These are phyloP conservation scores for Lentinula boryana DNA, from an alignment of 768 basidiomycete genomes.

Conservation along the genomic window DNA sequence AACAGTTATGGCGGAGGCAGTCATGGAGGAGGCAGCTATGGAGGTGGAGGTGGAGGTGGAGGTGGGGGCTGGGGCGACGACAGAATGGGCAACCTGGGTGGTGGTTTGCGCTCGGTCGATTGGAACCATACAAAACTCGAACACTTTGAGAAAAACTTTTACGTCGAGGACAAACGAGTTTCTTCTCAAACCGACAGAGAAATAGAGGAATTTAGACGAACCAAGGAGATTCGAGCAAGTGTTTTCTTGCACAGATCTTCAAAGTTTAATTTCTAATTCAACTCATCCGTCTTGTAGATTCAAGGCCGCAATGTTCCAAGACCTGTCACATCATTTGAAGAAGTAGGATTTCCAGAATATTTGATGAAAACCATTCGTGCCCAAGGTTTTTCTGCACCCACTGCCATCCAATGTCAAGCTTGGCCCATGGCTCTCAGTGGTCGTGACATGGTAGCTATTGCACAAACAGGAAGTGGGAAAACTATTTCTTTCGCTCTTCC, in stretches of 20 bases:
- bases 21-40: background rate
- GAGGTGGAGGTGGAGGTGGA: constrained; percentile 1
- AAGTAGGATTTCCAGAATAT: constrained; percentile 95
- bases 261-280: background rate
- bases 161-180: constrained; percentile 86
- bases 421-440: constrained; percentile 99
- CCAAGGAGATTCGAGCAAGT: constrained; percentile 82
- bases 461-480: constrained; percentile 98
- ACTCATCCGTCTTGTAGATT: constrained; percentile 42
- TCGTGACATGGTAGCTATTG: constrained; percentile 92
- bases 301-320: constrained; percentile 86
- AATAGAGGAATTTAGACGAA: constrained; percentile 78
- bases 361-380: constrained; percentile 89
- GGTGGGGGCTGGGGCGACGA: constrained; percentile 42
- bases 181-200: constrained; percentile 73
- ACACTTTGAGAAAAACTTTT: constrained; percentile 98
- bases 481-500: constrained; percentile 98
- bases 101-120: constrained; percentile 77
- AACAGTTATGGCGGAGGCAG: background rate
- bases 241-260: background rate
- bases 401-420: constrained; percentile 96
- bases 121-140: constrained; percentile 72
- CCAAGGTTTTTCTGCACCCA: constrained; percentile 87
- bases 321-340: constrained; percentile 89
- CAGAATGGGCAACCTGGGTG: constrained; percentile 80